These are phyloP conservation scores for Psilocybe tampanensis DNA, from an alignment of 768 basidiomycete genomes.

Conservation along the genomic window DNA sequence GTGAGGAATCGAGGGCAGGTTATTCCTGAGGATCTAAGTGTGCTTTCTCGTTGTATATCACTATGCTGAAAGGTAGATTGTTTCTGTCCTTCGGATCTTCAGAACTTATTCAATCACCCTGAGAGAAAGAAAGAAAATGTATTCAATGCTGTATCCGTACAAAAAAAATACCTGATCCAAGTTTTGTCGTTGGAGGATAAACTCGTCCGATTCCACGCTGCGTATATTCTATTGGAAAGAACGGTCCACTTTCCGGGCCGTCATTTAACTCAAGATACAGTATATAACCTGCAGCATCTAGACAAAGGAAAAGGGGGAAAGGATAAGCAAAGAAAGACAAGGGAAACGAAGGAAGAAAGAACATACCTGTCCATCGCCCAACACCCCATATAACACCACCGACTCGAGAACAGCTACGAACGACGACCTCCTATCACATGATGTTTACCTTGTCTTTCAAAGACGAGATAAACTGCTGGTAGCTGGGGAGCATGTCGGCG, in stretches of 20 bases:
- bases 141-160: not conserved
- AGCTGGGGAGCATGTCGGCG: conserved; percentile 92
- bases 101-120: not conserved
- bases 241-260: too few relatives aligned
- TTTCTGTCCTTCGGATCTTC: too few relatives aligned
- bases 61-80: too few relatives aligned
- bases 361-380: conserved; percentile 7
- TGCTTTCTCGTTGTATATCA: too few relatives aligned
- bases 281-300: not conserved
- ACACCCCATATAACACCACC: not conserved
- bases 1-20: too few relatives aligned
- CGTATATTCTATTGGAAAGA: too few relatives aligned
- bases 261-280: too few relatives aligned
- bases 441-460: conserved; percentile 84
- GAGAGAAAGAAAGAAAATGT: not conserved
- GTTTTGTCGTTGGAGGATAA: not conserved
- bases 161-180: not conserved
- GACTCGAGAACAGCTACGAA: not conserved
- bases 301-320: not conserved
- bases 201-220: too few relatives aligned
- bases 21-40: too few relatives aligned
- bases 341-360: not conserved
- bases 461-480: conserved; percentile 90
- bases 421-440: conserved; percentile 20
- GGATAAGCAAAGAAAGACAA: too few relatives aligned